Evolutionary conservation across 2,329 filamentous ascomycete genomes (phyloP).

Genomic region (Fusarium sacchari): DNA sequence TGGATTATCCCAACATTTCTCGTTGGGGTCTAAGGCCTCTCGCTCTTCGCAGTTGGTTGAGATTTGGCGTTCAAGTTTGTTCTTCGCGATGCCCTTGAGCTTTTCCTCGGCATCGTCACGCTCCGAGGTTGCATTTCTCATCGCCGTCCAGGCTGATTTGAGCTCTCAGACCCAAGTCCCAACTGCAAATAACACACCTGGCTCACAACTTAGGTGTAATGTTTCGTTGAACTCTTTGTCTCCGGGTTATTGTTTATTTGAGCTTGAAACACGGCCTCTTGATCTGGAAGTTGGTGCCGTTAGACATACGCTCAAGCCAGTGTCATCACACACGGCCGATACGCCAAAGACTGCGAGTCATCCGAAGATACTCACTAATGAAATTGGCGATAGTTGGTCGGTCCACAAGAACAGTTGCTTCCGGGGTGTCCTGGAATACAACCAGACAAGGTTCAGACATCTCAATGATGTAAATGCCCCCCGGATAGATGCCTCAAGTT

Average conservation of each 20-base stretch:
- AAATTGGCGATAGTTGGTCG: background rate
- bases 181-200: too few species aligned
- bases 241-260: background rate
- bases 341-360: constrained; percentile 6
- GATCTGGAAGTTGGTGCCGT: background rate
- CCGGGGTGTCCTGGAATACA: constrained; percentile 8
- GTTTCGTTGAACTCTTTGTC: background rate
- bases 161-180: too few species aligned
- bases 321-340: background rate
- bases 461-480: too few species aligned
- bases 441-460: background rate
- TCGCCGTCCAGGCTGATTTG: too few species aligned
- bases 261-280: background rate
- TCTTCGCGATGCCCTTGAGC: too few species aligned
- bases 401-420: background rate
- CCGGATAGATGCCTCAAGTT: too few species aligned
- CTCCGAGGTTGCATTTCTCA: too few species aligned
- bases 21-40: too few species aligned
- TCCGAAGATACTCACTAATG: constrained; percentile 6
- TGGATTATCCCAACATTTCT: too few species aligned
- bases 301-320: background rate
- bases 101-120: too few species aligned
- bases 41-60: too few species aligned
- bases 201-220: background rate
- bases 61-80: too few species aligned